Base-by-base conservation (phyloP, 352 stramenopile genomes). In the Halophytophthora polymorphica region DNA sequence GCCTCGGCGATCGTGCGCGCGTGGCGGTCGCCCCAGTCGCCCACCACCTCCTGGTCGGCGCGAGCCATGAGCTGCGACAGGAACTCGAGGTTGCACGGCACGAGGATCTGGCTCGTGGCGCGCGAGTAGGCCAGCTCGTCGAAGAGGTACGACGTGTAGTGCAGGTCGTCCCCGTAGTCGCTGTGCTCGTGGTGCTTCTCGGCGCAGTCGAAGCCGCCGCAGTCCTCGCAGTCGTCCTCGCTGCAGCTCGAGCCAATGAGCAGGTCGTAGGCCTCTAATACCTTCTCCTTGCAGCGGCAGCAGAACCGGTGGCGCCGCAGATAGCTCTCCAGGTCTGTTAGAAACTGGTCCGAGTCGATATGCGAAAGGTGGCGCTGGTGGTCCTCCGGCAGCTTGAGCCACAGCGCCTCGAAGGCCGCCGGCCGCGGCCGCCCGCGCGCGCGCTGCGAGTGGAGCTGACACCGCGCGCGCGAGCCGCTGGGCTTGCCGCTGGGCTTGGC, bases 261-360 rank as follows among this genome's bases (percentile, higher is more conserved):
- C 57, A 94, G 49, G 58, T 94, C 83, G 74, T 92, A 94, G 33
- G 83, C 83, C 56, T 94, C 83, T 52, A 94, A 70, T 35, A 93
- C 83, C 50, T 94, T 94, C 45, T 94, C 83, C 50, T 94, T 94
- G 53, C 83, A 94, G 10, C 83, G 79, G 53, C 83, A 94, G 55
- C 83, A 94, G 58, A 94, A 94, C 14, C 83, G 83, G 71, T 94
- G 83, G 29, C 83, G 77, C 28, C 83, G 81, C 57, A 94, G 43
- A 63, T 94, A 94, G 33, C 64, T 83, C 50, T 94, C 83, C 7
- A 94, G 55, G 57, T 94, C 83, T 13, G 77, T 90, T 34, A 94
- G 65, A 33, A 94, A 94, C 58, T 92, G 77, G 42, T 94, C 83
- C 58, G 83, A 94, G 59, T 92, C 82, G 29, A 94, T 89, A 53